Evolutionary conservation across 306 rosid genomes (phyloP), one percentile per base, ranked within the genome.

Genomic region (Trifolium fragiferum): DNA sequence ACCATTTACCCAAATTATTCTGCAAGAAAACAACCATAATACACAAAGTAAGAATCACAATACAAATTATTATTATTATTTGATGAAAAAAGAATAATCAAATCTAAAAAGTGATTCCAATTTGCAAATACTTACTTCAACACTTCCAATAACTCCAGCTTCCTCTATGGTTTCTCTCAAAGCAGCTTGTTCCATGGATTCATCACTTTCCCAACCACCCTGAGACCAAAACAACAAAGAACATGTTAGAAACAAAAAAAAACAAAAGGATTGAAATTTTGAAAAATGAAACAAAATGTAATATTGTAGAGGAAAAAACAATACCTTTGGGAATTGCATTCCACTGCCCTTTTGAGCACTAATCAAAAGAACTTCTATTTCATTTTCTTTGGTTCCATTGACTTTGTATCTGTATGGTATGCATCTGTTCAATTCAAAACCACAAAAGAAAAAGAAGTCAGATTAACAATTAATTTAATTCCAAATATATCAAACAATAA

Each of bases 151-250:
- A 38, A 93, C 96, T 1, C 98, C 98, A 61, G 98, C 98, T 86
- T 93, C 98, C 79, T 93, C 98, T 1, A 88, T 12, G 6, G 97
- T 93, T 68, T 93, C 98, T 66, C 98, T 88, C 60, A 38, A 32
- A 70, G 98, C 98, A 16, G 98, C 98, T n/a, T 82, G 87, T 62
- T 87, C 93, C 76, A 82, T 93, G 8, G 92, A 81, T 70, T 93
- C 98, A 70, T 91, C 98, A 61, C 21, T 32, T 77, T 93, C 98
- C 98, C 98, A 93, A 76, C 98, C 98, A n/a, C 98, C 98, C 96
- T 92, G 81, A 74, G 37, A 25, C 13, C 19, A 67, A 80, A 71
- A 76, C 38, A 78, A 60, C 37, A 84, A 19, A 79, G 6, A 47
- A 46, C 25, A 74, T 54, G 79, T 86, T 33, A 75, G 83, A 47